Conservation (phyloP, 83 land plant species). For the Diphasiastrum complanatum region DNA sequence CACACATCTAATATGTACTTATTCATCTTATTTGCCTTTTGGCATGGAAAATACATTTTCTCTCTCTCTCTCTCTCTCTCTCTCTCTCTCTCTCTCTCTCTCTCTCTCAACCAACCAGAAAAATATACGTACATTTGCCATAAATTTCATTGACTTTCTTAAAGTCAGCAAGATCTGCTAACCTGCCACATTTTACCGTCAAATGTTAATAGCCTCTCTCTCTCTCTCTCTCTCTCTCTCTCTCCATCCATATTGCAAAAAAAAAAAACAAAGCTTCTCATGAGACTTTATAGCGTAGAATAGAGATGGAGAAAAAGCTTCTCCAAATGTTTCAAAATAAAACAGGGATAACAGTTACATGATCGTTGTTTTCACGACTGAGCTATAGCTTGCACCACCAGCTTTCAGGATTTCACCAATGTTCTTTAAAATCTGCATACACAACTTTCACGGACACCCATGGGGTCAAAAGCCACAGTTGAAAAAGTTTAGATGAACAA, state of each 20-base stretch:
- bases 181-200: slow-evolving; percentile 40
- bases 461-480: background rate
- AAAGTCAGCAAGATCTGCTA: slow-evolving; percentile 93
- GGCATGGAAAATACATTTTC: no score
- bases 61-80: no score
- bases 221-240: background rate
- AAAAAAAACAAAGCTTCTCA: background rate
- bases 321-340: background rate
- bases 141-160: slow-evolving; percentile 90
- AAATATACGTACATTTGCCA: slow-evolving; percentile 64
- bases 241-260: background rate
- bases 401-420: slow-evolving; percentile 94
- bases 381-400: slow-evolving; percentile 65
- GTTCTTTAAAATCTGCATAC: slow-evolving; percentile 70
- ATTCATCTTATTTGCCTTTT: no score
- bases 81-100: no score
- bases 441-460: background rate
- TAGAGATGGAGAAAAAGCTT: background rate
- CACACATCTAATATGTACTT: no score
- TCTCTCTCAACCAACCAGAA: no score
- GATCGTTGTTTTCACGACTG: slow-evolving; percentile 96
- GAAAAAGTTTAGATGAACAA: background rate
- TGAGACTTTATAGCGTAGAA: slow-evolving; percentile 1
- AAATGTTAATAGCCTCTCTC: background rate
- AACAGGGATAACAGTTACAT: slow-evolving; percentile 38